These are phyloP conservation scores for Coniochaeta sp. DNA, from an alignment of 2,329 filamentous ascomycete genomes.

Conservation along the genomic window DNA sequence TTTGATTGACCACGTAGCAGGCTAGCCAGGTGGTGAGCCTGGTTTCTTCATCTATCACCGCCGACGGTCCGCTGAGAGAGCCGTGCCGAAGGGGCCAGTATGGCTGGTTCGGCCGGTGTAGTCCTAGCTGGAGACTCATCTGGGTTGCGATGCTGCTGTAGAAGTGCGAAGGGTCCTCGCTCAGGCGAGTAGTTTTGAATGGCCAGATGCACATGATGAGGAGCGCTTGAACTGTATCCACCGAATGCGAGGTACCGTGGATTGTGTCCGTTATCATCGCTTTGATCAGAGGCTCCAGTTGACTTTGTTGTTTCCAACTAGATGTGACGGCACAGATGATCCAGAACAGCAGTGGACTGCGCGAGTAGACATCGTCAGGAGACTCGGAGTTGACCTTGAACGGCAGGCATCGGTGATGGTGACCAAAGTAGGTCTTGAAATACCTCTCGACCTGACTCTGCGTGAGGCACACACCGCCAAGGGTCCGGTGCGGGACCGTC, in stretches of 20 bases:
- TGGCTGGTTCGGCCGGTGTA: not conserved
- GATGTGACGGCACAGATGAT: not conserved
- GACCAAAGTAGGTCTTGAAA: not conserved
- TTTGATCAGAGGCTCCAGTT: not conserved
- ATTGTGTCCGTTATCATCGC: not conserved
- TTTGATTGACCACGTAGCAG: conserved; percentile 2
- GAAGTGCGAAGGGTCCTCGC: not conserved
- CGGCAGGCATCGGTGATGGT: not conserved
- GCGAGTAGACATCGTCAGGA: not conserved
- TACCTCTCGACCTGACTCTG: not conserved
- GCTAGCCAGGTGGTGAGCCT: not conserved
- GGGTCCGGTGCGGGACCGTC: not conserved
- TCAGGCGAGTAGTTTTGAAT: not conserved
- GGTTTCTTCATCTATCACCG: not conserved
- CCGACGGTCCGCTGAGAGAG: not conserved
- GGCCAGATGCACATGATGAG: conserved; percentile 3
- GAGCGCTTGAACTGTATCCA: not conserved
- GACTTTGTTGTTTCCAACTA: conserved; percentile 1
- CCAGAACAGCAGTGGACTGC: not conserved
- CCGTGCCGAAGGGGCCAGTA: conserved; percentile 1
- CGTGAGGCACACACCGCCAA: not conserved
- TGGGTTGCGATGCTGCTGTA: not conserved
- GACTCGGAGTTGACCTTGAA: conserved; percentile 2
- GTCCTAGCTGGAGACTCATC: not conserved
- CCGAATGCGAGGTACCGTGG: not conserved